Percentiles rank a stretch among this genome's conserved stretches.
These are phyloP conservation scores for Agroathelia rolfsii DNA, from an alignment of 1,284 basidiomycete genomes.

Conservation along the genomic window DNA sequence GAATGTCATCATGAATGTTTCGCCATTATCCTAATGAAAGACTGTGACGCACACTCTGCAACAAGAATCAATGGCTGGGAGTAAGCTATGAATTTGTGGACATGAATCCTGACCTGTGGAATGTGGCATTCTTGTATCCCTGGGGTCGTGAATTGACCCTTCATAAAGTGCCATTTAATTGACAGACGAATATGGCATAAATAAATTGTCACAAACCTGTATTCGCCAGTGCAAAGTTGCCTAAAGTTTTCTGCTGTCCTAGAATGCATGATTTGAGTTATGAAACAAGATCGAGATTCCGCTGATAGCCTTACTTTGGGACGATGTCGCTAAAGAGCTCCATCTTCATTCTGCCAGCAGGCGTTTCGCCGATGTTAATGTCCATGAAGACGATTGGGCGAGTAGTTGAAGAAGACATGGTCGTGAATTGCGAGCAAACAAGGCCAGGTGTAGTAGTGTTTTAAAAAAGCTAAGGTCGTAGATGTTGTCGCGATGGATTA, in stretches of 20 bases:
- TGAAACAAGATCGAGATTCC: constrained; percentile 5
- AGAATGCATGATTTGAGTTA: constrained; percentile 2
- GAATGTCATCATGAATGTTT: constrained; percentile 7
- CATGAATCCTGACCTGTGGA: constrained; percentile 65
- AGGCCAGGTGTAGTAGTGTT: too few relatives aligned
- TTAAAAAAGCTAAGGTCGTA: too few relatives aligned
- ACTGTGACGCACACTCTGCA: constrained; percentile 64
- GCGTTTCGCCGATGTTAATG: constrained; percentile 89
- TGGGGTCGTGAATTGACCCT: constrained; percentile 82
- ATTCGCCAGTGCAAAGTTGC: constrained; percentile 94
- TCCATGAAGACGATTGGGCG: constrained; percentile 96
- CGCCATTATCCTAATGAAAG: constrained; percentile 7
- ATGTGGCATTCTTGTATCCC: constrained; percentile 82
- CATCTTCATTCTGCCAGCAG: constrained; percentile 92
- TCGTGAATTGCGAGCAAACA: too few relatives aligned
- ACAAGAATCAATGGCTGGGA: constrained; percentile 12
- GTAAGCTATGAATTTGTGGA: constrained; percentile 6
- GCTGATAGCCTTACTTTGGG: constrained; percentile 53
- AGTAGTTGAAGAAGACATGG: constrained; percentile 25
- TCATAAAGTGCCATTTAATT: constrained; percentile 1
- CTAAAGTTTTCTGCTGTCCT: constrained; percentile 97
- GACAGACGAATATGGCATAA: background rate
- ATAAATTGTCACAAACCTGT: constrained; percentile 43
- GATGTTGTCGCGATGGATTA: too few relatives aligned
- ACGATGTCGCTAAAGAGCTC: constrained; percentile 89